Evolutionary conservation across 1,284 basidiomycete species (phyloP).

Genomic region (Rhodotorula sp.): DNA sequence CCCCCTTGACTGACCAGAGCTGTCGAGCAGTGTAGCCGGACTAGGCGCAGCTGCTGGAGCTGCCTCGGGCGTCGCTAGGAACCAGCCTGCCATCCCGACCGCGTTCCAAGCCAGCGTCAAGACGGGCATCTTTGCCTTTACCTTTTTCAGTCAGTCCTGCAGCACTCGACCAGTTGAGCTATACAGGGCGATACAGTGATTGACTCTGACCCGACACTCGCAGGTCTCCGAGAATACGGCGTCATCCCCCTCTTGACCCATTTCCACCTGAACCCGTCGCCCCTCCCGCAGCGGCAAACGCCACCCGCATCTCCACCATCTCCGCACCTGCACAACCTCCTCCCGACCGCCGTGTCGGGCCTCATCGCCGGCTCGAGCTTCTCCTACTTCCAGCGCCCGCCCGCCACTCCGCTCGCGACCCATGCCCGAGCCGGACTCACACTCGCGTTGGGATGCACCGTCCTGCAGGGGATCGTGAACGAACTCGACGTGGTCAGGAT

Average conservation of each 20-base stretch:
- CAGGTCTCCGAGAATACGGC: slow-evolving; percentile 37
- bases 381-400: slow-evolving; percentile 22
- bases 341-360: slow-evolving; percentile 30
- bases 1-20: too few relatives aligned
- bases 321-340: slow-evolving; percentile 35
- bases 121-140: slow-evolving; percentile 38
- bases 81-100: slow-evolving; percentile 37
- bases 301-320: background rate
- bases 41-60: slow-evolving; percentile 33
- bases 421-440: slow-evolving; percentile 30
- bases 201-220: background rate
- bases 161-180: background rate
- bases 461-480: slow-evolving; percentile 36
- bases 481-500: slow-evolving; percentile 32
- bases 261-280: slow-evolving; percentile 24
- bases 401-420: background rate
- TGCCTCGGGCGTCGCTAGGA: slow-evolving; percentile 24
- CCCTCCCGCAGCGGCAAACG: slow-evolving; percentile 5
- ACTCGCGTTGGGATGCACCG: slow-evolving; percentile 29
- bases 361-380: slow-evolving; percentile 30
- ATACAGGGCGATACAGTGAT: background rate
- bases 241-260: slow-evolving; percentile 29
- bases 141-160: slow-evolving; percentile 41
- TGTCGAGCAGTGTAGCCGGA: slow-evolving; percentile 7
- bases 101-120: slow-evolving; percentile 32